Base-by-base conservation (phyloP, 2,329 filamentous ascomycete genomes). In the Madurella fahalii region DNA sequence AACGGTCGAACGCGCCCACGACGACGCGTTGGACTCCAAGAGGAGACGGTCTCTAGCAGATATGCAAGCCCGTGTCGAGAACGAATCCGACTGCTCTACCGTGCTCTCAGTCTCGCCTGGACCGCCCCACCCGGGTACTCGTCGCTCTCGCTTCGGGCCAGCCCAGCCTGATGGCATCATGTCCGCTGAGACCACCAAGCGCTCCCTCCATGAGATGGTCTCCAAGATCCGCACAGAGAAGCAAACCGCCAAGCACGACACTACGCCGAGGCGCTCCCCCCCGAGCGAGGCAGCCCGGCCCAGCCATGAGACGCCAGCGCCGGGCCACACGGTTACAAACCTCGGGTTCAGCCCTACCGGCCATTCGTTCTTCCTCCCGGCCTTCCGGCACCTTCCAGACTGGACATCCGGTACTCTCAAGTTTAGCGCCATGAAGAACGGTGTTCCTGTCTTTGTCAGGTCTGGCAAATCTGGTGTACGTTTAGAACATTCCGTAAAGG, bases 371-470 rank as follows among this genome's bases (percentile, higher is more conserved):
- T 76, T 80, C 64, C 68, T 82, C 63, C 79, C 79, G 2, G 74
- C 78, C 47, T 73, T 82, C 16, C 76, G 76, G 2, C 75, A 82
- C 56, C 73, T 82, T n/a, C 77, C 77, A 40, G 79, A 82, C 63
- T 80, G 82, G 58, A 75, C 82, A 7, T 79, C 80, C 1, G 80
- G 80, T 5, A 78, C 75, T 16, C 73, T 82, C 42, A 74, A 72
- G 54, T 78, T 81, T 58, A 77, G 77, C 41, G 72, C 76, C 5
- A 70, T 78, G 59, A 76, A 71, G 60, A 77, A 82, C 58, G 79
- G 79, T 15, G 77, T 79, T 11, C 79, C 78, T 7, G 74, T 82
- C 20, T 79, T 82, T 54, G 78, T 81, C 57, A 81, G 78, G 65
- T 72, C 80, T 59, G 77, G 76, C 52, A 77, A 70, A 54, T 75